These are phyloP conservation scores for Periconia digitata DNA, from an alignment of 2,329 filamentous ascomycete species.

Conservation along the genomic window DNA sequence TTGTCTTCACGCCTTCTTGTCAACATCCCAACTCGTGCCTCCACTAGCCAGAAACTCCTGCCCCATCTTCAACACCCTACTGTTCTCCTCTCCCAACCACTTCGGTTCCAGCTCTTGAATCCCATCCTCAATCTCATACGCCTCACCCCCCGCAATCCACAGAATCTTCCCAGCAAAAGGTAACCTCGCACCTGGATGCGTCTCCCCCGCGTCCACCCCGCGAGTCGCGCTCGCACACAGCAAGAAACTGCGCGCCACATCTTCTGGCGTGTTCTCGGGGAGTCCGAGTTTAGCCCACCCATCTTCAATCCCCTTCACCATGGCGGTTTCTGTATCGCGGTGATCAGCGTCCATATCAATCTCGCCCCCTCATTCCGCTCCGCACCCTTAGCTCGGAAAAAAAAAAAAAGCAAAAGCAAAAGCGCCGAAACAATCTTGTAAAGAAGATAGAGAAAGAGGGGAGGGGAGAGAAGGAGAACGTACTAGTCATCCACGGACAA, in stretches of 20 bases:
- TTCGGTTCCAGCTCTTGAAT: conserved; percentile 23
- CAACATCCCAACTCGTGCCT: conserved; percentile 18
- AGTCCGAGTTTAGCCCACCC: conserved; percentile 18
- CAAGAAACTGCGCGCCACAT: conserved; percentile 23
- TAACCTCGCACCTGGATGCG: conserved; percentile 16
- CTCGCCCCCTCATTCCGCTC: too few species aligned
- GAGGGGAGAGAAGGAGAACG: conserved; percentile 1
- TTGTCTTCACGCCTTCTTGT: conserved; percentile 5
- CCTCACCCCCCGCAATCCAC: conserved; percentile 22
- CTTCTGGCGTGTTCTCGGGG: conserved; percentile 21
- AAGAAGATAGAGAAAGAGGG: neutral
- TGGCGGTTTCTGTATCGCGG: conserved; percentile 7
- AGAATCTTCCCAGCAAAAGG: conserved; percentile 25
- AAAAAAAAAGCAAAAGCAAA: neutral
- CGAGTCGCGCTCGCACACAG: conserved; percentile 22
- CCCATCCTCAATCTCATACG: conserved; percentile 28
- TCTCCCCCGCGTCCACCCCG: conserved; percentile 6
- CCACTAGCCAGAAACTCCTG: conserved; percentile 16
- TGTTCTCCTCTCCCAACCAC: conserved; percentile 26
- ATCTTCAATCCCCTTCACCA: conserved; percentile 21
- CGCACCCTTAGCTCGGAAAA: too few species aligned
- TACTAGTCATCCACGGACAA: conserved; percentile 32
- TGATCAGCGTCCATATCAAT: too few species aligned
- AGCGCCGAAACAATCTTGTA: too few species aligned
- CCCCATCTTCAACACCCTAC: conserved; percentile 20